Evolutionary conservation across 1,284 basidiomycete genomes (phyloP), one percentile per base, ranked within the genome.

Genomic region (Cryptococcus neoformans): DNA sequence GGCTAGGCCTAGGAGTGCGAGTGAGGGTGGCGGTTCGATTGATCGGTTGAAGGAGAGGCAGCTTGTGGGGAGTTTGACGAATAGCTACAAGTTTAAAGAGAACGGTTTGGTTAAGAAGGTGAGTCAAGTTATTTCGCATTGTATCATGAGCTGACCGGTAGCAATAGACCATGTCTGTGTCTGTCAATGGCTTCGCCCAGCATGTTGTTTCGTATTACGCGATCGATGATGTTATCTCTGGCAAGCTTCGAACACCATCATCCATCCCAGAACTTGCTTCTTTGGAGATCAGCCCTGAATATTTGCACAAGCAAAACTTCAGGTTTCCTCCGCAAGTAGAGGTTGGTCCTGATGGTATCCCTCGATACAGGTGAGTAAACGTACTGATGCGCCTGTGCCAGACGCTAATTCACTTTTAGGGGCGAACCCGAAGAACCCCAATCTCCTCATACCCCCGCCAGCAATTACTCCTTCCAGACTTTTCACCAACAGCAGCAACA

Each of bases 201-300:
- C 94, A 98, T 73, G 84, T 98, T 59, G 91, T 98, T 52, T 96
- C 92, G 1, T 97, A 98, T 80, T 98, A 98, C 82, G 88, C 87
- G 63, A 84, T 95, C 56, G 88, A 92, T 64, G 94, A 98, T 72
- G 92, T 96, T 17, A 85, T 90, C 51, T 84, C 86, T 55, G 92
- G 91, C 17, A 87, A 91, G 37, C 83, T 98, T 6, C 85, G 92
- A 37, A 83, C 90, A 0, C 94, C 94, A 0, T 94, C 92, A 0
- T 89, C 89, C 2, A 82, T 95, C 0, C 90, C 92, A 0, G 93
- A 97, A 75, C 83, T 98, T 36, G 86, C 87, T 0, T 83, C 88
- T 0, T 82, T 98, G 38, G 86, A 89, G 59, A 95, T 97, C 73
- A 88, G 86, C 63, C 87, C 89, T 21, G 89, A 92, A 65, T 93